These are phyloP conservation scores for Mercurialis annua DNA, from an alignment of 345 rosid genomes.

Conservation along the genomic window DNA sequence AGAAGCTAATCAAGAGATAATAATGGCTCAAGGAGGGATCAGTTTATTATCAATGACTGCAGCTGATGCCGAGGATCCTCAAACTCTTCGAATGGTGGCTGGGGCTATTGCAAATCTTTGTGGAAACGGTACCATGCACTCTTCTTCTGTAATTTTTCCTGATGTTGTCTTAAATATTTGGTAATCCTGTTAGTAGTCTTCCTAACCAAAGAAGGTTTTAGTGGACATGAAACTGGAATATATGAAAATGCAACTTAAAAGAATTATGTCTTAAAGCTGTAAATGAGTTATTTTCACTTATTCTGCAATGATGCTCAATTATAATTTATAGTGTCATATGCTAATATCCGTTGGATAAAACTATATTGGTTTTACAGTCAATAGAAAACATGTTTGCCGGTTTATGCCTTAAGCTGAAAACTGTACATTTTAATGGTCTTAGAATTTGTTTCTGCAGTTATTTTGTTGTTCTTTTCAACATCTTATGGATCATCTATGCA, in stretches of 20 bases:
- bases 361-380: background rate
- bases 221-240: background rate
- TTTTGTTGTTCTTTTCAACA: background rate
- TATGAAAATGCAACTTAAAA: constrained; percentile 1
- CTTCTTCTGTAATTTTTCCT: background rate
- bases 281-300: background rate
- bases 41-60: constrained; percentile 32
- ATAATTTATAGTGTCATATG: background rate
- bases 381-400: background rate
- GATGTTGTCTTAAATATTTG: background rate
- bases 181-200: background rate
- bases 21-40: constrained; percentile 34
- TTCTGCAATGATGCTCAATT: background rate
- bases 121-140: constrained; percentile 28
- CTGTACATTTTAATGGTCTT: background rate
- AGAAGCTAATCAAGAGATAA: constrained; percentile 37
- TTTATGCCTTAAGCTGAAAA: background rate
- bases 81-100: constrained; percentile 36
- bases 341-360: background rate
- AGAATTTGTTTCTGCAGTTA: background rate
- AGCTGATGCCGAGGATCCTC: constrained; percentile 40
- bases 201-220: background rate
- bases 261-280: background rate
- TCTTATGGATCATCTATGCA: background rate
- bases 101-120: constrained; percentile 40